A percentile compares a stretch with the other conserved stretches of the same genome.
Evolutionary conservation across 106 monocot species (phyloP).

Genomic region (Dendrobium huoshanense): DNA sequence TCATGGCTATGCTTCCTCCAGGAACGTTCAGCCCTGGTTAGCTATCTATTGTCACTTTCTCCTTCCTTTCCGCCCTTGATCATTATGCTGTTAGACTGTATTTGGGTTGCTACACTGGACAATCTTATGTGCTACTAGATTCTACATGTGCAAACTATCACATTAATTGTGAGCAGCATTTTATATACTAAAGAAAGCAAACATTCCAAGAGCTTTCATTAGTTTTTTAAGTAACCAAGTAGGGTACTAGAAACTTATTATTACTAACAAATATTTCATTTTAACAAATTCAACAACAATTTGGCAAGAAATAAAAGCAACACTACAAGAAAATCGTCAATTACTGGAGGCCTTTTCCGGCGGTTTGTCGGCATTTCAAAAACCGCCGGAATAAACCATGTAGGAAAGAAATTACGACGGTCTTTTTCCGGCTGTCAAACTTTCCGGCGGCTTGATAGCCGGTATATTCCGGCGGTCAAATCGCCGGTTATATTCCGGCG

Average conservation of each 20-base stretch:
- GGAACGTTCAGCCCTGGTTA: slow-evolving; percentile 85
- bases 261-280: not conserved
- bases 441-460: too few species aligned
- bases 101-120: not conserved
- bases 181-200: not conserved
- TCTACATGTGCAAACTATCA: not conserved
- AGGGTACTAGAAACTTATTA: not conserved
- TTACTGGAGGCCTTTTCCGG: too few species aligned
- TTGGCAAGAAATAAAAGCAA: too few species aligned
- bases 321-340: too few species aligned
- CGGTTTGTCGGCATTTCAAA: too few species aligned
- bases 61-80: not conserved
- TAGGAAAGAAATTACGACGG: too few species aligned
- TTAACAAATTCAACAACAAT: too few species aligned
- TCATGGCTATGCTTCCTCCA: slow-evolving; percentile 75
- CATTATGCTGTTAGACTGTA: not conserved
- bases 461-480: too few species aligned
- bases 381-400: too few species aligned
- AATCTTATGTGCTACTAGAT: not conserved
- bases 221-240: not conserved
- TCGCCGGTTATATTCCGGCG: too few species aligned
- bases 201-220: not conserved
- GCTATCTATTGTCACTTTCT: not conserved
- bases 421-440: too few species aligned
- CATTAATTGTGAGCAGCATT: too few species aligned